A percentile compares a stretch with the other conserved stretches of the same genome.
phyloP scores from a whole-genome alignment of 177 flowering plant genomes.

The Tripterygium wilfordii region DNA sequence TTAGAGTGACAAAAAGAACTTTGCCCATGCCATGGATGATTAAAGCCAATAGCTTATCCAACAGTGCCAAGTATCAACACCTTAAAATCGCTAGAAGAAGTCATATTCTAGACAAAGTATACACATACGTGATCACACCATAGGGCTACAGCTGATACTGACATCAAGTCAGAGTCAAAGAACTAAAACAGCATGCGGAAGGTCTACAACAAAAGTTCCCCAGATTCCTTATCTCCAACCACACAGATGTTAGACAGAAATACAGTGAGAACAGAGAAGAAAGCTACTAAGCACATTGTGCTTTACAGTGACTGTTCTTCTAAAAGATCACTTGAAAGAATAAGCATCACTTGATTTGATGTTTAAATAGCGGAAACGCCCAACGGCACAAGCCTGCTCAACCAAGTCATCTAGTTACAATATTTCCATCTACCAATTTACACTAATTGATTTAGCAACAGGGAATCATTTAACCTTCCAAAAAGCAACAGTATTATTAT shows the following conservation, averaged over 20 bases:
- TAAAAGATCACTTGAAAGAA: no score
- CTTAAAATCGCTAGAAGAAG: no score
- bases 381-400: constrained; percentile 68
- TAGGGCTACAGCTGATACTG: constrained; percentile 23
- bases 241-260: constrained; percentile 20
- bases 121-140: constrained; percentile 19
- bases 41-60: no score
- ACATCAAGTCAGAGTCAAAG: constrained; percentile 25
- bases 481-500: no score
- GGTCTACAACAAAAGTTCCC: constrained; percentile 23
- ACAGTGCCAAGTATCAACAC: no score
- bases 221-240: constrained; percentile 45
- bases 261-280: constrained; percentile 12
- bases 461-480: no score
- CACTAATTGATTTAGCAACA: no score
- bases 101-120: no score
- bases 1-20: no score
- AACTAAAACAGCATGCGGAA: constrained; percentile 29
- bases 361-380: constrained; percentile 43
- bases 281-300: constrained; percentile 8
- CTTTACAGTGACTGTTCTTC: no score
- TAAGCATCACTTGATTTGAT: constrained; percentile 66
- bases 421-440: constrained; percentile 72
- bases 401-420: constrained; percentile 65
- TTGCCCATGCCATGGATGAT: no score